A percentile compares a stretch with the other conserved stretches of the same genome.
Conservation (phyloP, 768 basidiomycete species). For the Lentinula raphanica region DNA sequence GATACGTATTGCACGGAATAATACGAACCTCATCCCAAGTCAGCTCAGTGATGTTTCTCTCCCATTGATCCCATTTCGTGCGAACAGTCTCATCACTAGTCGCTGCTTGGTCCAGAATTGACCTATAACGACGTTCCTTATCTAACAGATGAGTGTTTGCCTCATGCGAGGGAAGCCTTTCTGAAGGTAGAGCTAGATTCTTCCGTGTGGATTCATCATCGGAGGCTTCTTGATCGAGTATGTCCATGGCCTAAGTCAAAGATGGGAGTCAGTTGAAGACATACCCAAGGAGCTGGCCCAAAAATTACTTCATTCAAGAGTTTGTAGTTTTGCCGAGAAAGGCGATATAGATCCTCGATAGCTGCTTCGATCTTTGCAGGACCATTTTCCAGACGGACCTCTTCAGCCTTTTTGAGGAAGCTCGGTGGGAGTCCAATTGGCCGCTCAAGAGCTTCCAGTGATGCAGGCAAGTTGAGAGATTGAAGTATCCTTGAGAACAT, state of each 20-base stretch:
- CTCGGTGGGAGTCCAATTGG: constrained; percentile 88
- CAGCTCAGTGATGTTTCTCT: constrained; percentile 61
- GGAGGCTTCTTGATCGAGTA: constrained; percentile 85
- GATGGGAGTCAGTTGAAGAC: not conserved
- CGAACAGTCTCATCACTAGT: constrained; percentile 74
- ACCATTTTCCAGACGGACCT: constrained; percentile 77
- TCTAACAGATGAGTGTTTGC: constrained; percentile 70
- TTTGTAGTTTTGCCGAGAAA: constrained; percentile 55
- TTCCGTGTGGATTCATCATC: constrained; percentile 72
- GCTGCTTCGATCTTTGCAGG: constrained; percentile 63
- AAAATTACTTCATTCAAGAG: constrained; percentile 71
- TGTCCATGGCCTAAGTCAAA: constrained; percentile 66
- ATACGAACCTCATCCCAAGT: constrained; percentile 49
- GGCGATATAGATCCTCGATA: constrained; percentile 65
- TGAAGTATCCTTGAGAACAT: constrained; percentile 50
- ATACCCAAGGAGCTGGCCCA: not conserved
- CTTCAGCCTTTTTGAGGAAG: constrained; percentile 77
- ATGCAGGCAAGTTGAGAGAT: constrained; percentile 73
- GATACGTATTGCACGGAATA: not conserved
- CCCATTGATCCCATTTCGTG: constrained; percentile 89
- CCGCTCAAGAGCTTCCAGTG: constrained; percentile 82
- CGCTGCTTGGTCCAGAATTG: constrained; percentile 65
- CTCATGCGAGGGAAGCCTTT: constrained; percentile 67
- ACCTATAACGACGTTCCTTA: constrained; percentile 67
- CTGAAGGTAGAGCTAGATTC: constrained; percentile 33